Evolutionary conservation across 164 flowering plant genomes (phyloP), one percentile per base, ranked within the genome.

Genomic region (Platanus orientalis): DNA sequence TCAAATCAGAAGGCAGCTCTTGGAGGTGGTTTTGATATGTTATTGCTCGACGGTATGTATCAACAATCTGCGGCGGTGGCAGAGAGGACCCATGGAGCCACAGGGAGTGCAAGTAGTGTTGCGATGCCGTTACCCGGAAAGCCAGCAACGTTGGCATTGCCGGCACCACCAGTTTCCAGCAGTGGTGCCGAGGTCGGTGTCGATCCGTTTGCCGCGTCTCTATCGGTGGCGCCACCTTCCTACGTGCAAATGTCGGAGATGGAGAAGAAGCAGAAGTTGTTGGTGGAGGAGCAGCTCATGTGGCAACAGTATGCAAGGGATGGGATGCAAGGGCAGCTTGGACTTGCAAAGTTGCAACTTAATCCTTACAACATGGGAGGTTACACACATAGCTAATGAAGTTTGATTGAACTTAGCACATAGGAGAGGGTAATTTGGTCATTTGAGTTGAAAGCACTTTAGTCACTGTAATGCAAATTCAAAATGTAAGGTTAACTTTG

Each of bases 161-260:
- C 91, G 0, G 87, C 91, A 4, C 86, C 93, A 0, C 70, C 79
- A 0, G 25, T 12, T 0, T 53, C 72, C 0, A 59, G 28, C 2
- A 68, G 54, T 1, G 67, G 49, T 5, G 61, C 47, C 0, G 96
- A 90, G 5, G 6, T 19, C 1, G 19, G 49, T 12, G 61, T 47
- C 0, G 96, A 90, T 63, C 97, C 97, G 0, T 94, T 90, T 71
- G 84, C 89, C 0, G 88, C 95, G 2, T 90, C 98, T 1, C 51
- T 77, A 1, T 65, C 64, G 0, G 77, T 90, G 66, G 72, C 95
- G 3, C 91, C 96, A 7, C 98, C 97, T 0, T 7, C 92, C 0
- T 90, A 84, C 27, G 95, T 89, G 64, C 96, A 89, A 66, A 93
- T 93, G 86, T 78, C 90, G 25, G 98, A 89, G 34, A 73, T 89